Base-by-base conservation (phyloP, 306 rosid species). In the Cucurbita moschata region DNA sequence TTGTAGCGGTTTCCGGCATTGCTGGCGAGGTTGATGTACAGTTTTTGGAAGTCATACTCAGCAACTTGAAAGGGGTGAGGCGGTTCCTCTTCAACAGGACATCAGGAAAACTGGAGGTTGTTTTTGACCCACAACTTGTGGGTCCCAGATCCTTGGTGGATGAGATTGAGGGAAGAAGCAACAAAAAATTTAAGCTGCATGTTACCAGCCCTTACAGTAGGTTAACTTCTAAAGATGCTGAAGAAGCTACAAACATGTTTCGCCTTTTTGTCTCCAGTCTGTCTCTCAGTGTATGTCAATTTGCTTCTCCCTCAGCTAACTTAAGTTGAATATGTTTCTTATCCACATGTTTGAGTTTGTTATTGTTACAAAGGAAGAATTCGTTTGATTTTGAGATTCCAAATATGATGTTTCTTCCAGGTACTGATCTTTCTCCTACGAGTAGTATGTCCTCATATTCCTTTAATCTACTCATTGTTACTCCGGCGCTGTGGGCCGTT, bases 391-490 rank as follows among this genome's bases (percentile, higher is more conserved):
- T 7, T 4, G n/a, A 50, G 23, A 26, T 40, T 30, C 35, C 35
- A 30, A 30, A 30, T 30, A 30, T 30, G 35, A 3, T 46, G 39
- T 83, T 82, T 78, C 53, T 46, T 46, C 75, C 92, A 94, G 99
- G 79, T 89, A 72, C 96, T 93, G 71, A 84, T 94, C 77, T 86
- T 94, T 83, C 77, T 94, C 79, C 85, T 86, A 76, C 82, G 82
- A 75, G 92, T 94, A 72, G 86, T 94, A 72, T 94, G 99, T 78
- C 99, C 99, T 69, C 95, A 85, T 73, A 94, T 91, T 75, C 99
- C 99, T 35, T 58, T 82, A 53, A 54, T 94, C 35, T 87, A 89
- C 78, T 85, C 99, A 46, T 79, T 91, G 76, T 49, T 94, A 78
- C 87, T 91, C 59, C 26, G 96, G 91, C 83, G 86, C 77, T 91